A percentile compares a stretch with the other conserved stretches of the same genome.
phyloP scores from a whole-genome alignment of 345 rosid genomes.

The Euphorbia pulcherrima region DNA sequence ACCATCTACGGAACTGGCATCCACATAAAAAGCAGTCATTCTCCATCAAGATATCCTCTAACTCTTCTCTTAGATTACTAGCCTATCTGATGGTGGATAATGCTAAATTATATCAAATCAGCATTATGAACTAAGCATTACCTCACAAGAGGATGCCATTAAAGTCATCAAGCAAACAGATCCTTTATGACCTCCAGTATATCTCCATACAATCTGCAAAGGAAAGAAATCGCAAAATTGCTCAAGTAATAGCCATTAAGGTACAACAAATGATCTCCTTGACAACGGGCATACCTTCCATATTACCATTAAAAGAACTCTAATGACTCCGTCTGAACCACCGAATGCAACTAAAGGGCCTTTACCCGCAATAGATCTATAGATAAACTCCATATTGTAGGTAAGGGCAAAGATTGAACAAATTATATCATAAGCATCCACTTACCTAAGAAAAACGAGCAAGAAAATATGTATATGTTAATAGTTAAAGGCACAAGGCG shows the following conservation, averaged over 20 bases:
- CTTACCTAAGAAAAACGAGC: slow-evolving; percentile 9
- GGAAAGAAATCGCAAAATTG: slow-evolving; percentile 19
- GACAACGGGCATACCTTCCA: slow-evolving; percentile 72
- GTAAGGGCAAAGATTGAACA: slow-evolving; percentile 10
- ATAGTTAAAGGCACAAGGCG: no score
- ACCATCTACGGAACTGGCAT: no score
- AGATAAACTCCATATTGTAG: slow-evolving; percentile 88
- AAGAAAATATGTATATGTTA: neutral
- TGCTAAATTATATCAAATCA: neutral
- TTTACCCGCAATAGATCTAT: slow-evolving; percentile 74
- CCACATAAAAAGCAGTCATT: no score
- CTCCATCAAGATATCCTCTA: neutral
- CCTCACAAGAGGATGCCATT: slow-evolving; percentile 98
- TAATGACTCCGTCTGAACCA: slow-evolving; percentile 92
- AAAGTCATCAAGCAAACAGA: slow-evolving; percentile 97
- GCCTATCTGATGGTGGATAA: neutral
- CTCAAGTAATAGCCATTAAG: slow-evolving; percentile 13
- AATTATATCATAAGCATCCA: slow-evolving; percentile 12
- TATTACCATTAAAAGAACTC: slow-evolving; percentile 98
- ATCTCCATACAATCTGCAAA: slow-evolving; percentile 86
- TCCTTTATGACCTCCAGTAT: slow-evolving; percentile 98
- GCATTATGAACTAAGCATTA: slow-evolving; percentile 21
- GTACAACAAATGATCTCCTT: slow-evolving; percentile 14
- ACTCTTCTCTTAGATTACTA: neutral
- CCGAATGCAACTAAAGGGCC: slow-evolving; percentile 99